Conservation (phyloP, 2,329 filamentous ascomycete species). For the Exophiala aquamarina region DNA sequence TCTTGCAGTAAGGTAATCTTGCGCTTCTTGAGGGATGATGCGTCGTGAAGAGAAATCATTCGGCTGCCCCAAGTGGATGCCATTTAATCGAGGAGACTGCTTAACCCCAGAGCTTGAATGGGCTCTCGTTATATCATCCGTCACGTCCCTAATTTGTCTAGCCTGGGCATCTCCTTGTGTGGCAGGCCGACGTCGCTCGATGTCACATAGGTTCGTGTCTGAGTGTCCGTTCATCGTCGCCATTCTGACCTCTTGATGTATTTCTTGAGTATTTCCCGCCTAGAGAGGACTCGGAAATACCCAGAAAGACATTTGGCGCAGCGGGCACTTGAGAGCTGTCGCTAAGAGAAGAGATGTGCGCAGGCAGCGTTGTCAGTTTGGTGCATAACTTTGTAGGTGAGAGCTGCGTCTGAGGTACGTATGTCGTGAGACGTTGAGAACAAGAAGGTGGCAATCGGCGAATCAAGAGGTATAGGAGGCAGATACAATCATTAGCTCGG, state of each 20-base stretch:
- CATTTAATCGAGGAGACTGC: constrained; percentile 8
- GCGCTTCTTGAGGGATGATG: constrained; percentile 24
- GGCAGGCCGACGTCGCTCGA: constrained; percentile 11
- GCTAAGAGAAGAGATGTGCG: too few species aligned
- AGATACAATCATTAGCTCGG: too few species aligned
- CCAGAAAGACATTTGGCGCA: constrained; percentile 3
- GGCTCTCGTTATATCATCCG: constrained; percentile 8
- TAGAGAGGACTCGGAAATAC: constrained; percentile 5
- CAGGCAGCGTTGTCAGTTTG: not conserved
- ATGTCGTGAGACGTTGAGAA: not conserved
- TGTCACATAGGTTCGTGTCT: constrained; percentile 11
- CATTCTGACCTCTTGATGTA: constrained; percentile 10
- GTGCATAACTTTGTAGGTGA: not conserved
- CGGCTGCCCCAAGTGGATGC: constrained; percentile 6
- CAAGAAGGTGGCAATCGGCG: too few species aligned
- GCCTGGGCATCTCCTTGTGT: constrained; percentile 16
- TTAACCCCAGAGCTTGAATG: constrained; percentile 10
- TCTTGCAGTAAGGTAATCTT: constrained; percentile 19
- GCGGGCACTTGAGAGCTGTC: too few species aligned
- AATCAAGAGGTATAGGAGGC: too few species aligned
- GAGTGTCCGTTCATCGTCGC: constrained; percentile 12
- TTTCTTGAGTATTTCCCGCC: not conserved
- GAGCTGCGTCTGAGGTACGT: not conserved
- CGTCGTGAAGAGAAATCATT: constrained; percentile 15
- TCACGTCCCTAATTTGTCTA: constrained; percentile 2